Base-by-base conservation (phyloP, 305 asterid species). In the Fraxinus greggii region DNA sequence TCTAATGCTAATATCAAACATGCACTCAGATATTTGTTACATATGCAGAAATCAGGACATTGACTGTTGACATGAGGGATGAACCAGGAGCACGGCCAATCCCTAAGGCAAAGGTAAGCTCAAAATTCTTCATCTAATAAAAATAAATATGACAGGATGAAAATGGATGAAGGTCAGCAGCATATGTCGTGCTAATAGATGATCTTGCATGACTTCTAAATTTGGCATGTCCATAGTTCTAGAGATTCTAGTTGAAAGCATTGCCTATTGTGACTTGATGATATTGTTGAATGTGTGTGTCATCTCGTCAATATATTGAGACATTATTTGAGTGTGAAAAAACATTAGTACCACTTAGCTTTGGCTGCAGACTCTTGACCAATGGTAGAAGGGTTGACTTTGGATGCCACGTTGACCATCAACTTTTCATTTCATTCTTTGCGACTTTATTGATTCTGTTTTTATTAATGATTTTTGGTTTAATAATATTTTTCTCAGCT, bases 11-110 rank as follows among this genome's bases (percentile, higher is more conserved):
- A 29, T 31, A 69, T 32, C 21, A 31, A 69, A 69, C 24, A 4
- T 6, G 42, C 4, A 32, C 75, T 31, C 5, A 70, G 42, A 70
- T 70, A 5, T 70, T 61, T 77, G 12, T 59, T 77, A 74, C 78
- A 72, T 35, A 2, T 76, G 74, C 86, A 92, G 95, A 88, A 88
- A 92, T 92, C 88, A 91, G 80, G 90, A 92, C 97, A 7, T 84
- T 90, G 83, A 92, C 94, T 1, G 81, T 92, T 21, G 95, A 91
- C 83, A 90, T 92, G 97, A 89, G 93, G 86, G 93, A 90, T 19
- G 95, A 90, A 51, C 91, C 93, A 29, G 87, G 88, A 70, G 91
- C 90, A 69, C 86, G 92, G 26, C 93, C 95, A 51, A 81, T 89
- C 77, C 97, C 92, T 67, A 92, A 92, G 79, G 95, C 97, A 7